Base-by-base conservation (phyloP, 441 rosid species). In the Gossypium schwendimanii region DNA sequence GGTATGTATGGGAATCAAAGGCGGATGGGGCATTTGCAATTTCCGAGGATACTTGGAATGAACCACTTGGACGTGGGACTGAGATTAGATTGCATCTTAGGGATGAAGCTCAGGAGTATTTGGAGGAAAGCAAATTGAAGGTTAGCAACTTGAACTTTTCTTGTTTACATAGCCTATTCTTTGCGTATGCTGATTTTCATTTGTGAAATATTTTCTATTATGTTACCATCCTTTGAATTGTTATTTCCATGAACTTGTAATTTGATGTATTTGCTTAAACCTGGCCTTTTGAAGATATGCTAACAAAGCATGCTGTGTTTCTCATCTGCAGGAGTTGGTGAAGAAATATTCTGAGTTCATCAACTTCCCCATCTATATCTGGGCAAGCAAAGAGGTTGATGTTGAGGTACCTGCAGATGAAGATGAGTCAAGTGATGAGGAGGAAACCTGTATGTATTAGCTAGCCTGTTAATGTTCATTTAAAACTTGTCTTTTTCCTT, bases 41-140 rank as follows among this genome's bases (percentile, higher is more conserved):
- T 69, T 92, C 98, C 0, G 99, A 94, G 86, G 99, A 94, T 70
- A 87, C 94, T 6, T 94, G 99, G 99, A 94, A 94, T 75, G 99
- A 94, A 50, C 92, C 96, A 52, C 74, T 94, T 24, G 97, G 97
- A 69, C 96, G 98, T 70, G 99, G 99, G 75, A 94, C 98, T 73
- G 99, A 94, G 86, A 91, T 94, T 75, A 91, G 87, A 82, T 70
- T 94, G 76, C 97, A 94, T 80, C 96, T 92, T 61, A 85, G 94
- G 49, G 96, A 94, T 8, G 98, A 94, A 84, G 99, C 99, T 61
- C 89, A 90, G 65, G 98, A 94, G 77, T 92, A 94, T 83, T 79
- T 87, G 74, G 99, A 94, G 72, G 96, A 94, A 78, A 82, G 83
- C 81, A 94, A 94, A 84, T 82, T 94, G 69, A 92, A 92, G 87